Evolutionary conservation across 2,329 filamentous ascomycete genomes (phyloP), one percentile per base, ranked within the genome.

Genomic region (Ilyonectria destructans): DNA sequence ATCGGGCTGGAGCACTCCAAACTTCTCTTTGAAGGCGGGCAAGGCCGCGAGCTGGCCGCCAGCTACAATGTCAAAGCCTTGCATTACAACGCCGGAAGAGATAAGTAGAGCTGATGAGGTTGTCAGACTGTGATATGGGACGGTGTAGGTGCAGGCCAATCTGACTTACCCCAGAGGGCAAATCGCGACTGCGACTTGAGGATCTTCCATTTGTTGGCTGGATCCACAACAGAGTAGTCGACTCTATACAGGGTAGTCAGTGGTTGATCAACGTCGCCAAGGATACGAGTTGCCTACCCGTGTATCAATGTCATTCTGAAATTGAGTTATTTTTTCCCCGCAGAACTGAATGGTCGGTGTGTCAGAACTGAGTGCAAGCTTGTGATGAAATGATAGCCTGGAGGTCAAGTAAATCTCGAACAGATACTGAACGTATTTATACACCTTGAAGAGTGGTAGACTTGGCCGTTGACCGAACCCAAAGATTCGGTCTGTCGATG

Each of bases 41-140:
- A 80, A 58, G 13, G 77, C 72, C 12, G 77, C 78, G 12, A 80
- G 73, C 64, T 80, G 77, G 46, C 77, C 75, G 26, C 77, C 77
- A 33, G 73, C 71, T n/a, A 78, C 77, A 23, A 71, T 67, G 62
- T 79, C 77, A 46, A 73, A 78, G 17, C 78, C 78, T 48, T 74
- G 74, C 78, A 80, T 80, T 26, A 80, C 68, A 13, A 72, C 69
- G 29, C 78, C 78, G 40, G 70, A 75, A 13, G 78, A 79, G 9
- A 73, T 73, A 68, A 70, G 77, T 35, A 80, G 67, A 31, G 74
- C 76, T 77, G 26, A 26, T 49, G 12, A 6, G n/a, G 37, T 43
- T 58, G 52, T 21, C 62, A 40, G 31, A 17, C 37, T 15, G 40
- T 55, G 23, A 35, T 55, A 35, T 9, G 31, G 26, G 31, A 35